A percentile compares a stretch with the other conserved stretches of the same genome.
Conservation (phyloP, 2,329 filamentous ascomycete species). For the Dothideomycetes sp. region DNA sequence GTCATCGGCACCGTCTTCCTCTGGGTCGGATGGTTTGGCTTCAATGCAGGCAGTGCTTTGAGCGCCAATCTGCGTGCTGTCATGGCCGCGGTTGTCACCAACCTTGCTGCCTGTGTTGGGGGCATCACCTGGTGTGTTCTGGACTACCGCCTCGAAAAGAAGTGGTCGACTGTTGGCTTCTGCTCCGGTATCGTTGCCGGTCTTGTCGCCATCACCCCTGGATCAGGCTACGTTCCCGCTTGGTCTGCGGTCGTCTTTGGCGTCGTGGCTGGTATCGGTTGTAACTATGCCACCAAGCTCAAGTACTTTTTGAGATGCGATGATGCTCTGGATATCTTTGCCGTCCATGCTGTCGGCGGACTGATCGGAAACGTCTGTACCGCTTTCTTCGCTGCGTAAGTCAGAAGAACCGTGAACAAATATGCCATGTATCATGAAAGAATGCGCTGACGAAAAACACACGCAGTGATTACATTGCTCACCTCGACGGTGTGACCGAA, state of each 20-base stretch:
- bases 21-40: slow-evolving; percentile 93
- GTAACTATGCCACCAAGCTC: slow-evolving; percentile 86
- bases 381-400: slow-evolving; percentile 68
- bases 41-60: slow-evolving; percentile 80
- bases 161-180: slow-evolving; percentile 90
- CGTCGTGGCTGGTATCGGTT: slow-evolving; percentile 62
- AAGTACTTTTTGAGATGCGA: slow-evolving; percentile 77
- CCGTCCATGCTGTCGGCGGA: slow-evolving; percentile 70
- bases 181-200: slow-evolving; percentile 85
- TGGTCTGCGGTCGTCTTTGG: slow-evolving; percentile 80
- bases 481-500: slow-evolving; percentile 59
- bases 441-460: not conserved
- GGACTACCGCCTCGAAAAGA: slow-evolving; percentile 79
- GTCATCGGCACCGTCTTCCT: slow-evolving; percentile 89
- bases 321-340: slow-evolving; percentile 82
- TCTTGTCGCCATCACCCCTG: slow-evolving; percentile 79
- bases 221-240: slow-evolving; percentile 73
- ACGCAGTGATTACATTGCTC: slow-evolving; percentile 72
- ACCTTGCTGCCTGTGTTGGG: slow-evolving; percentile 72
- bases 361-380: slow-evolving; percentile 71
- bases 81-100: slow-evolving; percentile 80
- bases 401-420: slow-evolving; percentile 12
- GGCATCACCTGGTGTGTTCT: slow-evolving; percentile 84
- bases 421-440: not conserved
- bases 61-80: slow-evolving; percentile 74